phyloP scores from a whole-genome alignment of 192 early-diverging fungal genomes.

The Thoreauomyces humboldtii region DNA sequence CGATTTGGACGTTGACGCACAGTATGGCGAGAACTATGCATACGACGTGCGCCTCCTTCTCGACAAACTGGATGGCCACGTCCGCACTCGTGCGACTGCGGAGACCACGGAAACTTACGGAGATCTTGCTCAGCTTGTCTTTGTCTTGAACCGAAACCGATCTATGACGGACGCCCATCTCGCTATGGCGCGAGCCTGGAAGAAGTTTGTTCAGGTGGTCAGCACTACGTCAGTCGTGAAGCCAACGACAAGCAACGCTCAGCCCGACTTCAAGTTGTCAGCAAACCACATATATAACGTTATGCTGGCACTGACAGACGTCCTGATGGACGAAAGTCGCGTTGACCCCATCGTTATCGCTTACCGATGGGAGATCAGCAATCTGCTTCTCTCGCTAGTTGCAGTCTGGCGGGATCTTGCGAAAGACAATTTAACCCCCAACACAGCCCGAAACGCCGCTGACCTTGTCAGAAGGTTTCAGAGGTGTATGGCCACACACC shows the following conservation, averaged over 20 bases:
- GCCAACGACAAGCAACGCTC: no score
- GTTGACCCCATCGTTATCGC: conserved; percentile 3
- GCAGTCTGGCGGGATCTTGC: conserved; percentile 13
- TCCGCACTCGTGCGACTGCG: not conserved
- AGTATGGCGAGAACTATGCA: conserved; percentile 23
- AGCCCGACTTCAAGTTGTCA: not conserved
- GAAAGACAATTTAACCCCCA: not conserved
- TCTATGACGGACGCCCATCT: conserved; percentile 32
- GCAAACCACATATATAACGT: not conserved
- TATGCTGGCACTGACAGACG: not conserved
- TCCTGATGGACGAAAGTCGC: conserved; percentile 3
- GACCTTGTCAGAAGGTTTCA: not conserved
- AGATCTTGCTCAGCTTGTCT: conserved; percentile 9
- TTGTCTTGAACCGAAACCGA: conserved; percentile 26
- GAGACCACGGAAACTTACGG: conserved; percentile 9
- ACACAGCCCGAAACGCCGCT: not conserved
- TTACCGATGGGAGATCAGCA: conserved; percentile 23
- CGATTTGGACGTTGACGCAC: conserved; percentile 17
- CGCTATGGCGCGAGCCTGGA: conserved; percentile 17
- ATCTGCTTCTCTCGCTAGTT: conserved; percentile 16
- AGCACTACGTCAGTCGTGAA: not conserved
- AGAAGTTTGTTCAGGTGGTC: conserved; percentile 27
- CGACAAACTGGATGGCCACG: conserved; percentile 10
- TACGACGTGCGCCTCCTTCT: conserved; percentile 30
- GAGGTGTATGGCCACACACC: conserved; percentile 10